Evolutionary conservation across 495 filamentous ascomycete genomes (phyloP).

Genomic region (Talaromyces liani): DNA sequence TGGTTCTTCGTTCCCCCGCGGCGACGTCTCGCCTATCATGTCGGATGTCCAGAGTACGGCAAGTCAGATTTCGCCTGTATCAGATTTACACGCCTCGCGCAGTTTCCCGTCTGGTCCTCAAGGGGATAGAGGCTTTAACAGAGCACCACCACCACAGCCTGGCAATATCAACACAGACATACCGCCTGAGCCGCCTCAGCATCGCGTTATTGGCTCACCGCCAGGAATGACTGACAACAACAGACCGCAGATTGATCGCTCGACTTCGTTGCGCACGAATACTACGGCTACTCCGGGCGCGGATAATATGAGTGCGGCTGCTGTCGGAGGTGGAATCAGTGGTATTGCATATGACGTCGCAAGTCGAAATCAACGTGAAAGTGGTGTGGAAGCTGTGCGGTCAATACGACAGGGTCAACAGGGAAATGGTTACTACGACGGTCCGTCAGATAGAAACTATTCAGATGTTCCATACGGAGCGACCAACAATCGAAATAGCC

Average conservation of each 20-base stretch:
- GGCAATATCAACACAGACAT: neutral
- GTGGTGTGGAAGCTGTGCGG: slow-evolving; percentile 62
- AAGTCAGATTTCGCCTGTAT: slow-evolving; percentile 8
- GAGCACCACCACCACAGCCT: slow-evolving; percentile 9
- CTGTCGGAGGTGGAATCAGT: slow-evolving; percentile 69
- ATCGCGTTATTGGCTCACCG: slow-evolving; percentile 11
- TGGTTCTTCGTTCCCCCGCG: neutral
- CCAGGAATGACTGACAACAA: slow-evolving; percentile 10
- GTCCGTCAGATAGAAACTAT: slow-evolving; percentile 38
- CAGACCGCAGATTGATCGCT: slow-evolving; percentile 11
- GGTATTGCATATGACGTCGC: slow-evolving; percentile 70
- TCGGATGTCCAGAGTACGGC: slow-evolving; percentile 1
- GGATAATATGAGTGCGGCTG: slow-evolving; percentile 66
- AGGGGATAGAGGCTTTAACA: slow-evolving; percentile 10
- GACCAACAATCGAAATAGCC: slow-evolving; percentile 20
- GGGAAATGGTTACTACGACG: slow-evolving; percentile 22
- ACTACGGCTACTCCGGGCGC: slow-evolving; percentile 61
- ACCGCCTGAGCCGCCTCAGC: slow-evolving; percentile 11
- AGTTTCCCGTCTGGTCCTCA: slow-evolving; percentile 5
- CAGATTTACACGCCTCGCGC: neutral
- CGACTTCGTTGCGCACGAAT: slow-evolving; percentile 26
- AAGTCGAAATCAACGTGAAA: slow-evolving; percentile 62
- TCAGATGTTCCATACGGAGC: slow-evolving; percentile 40
- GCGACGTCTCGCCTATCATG: slow-evolving; percentile 3
- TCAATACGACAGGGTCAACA: slow-evolving; percentile 28